phyloP scores from a whole-genome alignment of 2,329 filamentous ascomycete species.

The Ascosphaera acerosa region DNA sequence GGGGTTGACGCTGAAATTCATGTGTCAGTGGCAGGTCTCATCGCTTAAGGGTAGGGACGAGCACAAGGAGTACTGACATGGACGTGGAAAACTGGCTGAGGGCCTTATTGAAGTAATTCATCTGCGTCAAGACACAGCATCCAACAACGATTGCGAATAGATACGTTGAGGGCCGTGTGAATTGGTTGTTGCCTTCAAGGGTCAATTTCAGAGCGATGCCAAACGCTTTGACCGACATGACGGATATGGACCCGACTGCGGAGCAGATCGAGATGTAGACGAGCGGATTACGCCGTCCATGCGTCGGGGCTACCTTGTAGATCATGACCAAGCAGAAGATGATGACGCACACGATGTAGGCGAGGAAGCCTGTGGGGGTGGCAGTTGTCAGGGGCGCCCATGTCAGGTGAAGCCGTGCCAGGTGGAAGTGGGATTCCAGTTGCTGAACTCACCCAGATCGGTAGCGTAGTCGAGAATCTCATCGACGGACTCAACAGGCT shows the following conservation, averaged over 20 bases:
- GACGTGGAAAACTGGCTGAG: constrained; percentile 90
- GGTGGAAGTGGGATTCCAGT: no score
- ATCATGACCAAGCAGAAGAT: constrained; percentile 86
- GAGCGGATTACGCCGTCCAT: constrained; percentile 87
- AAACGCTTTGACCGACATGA: constrained; percentile 98
- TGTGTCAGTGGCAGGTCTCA: constrained; percentile 9
- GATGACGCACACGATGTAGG: constrained; percentile 59
- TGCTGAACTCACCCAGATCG: constrained; percentile 45
- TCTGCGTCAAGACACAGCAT: constrained; percentile 91
- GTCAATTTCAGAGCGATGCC: constrained; percentile 94
- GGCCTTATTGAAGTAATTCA: constrained; percentile 99
- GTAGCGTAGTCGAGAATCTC: constrained; percentile 78
- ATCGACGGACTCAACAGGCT: constrained; percentile 75
- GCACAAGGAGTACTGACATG: constrained; percentile 40
- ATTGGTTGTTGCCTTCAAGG: constrained; percentile 80
- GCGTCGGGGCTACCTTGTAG: constrained; percentile 66
- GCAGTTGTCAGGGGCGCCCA: background rate
- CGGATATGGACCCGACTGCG: constrained; percentile 84
- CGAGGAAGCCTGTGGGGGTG: constrained; percentile 43
- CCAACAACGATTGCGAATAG: constrained; percentile 84
- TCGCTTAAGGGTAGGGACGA: background rate
- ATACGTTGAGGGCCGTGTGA: constrained; percentile 82
- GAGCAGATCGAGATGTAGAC: constrained; percentile 97
- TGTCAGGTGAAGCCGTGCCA: no score
- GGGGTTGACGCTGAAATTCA: constrained; percentile 49